Percentiles rank a stretch among this genome's conserved stretches.
Evolutionary conservation across 2,329 filamentous ascomycete genomes (phyloP).

Genomic region (Microdochium nivale): DNA sequence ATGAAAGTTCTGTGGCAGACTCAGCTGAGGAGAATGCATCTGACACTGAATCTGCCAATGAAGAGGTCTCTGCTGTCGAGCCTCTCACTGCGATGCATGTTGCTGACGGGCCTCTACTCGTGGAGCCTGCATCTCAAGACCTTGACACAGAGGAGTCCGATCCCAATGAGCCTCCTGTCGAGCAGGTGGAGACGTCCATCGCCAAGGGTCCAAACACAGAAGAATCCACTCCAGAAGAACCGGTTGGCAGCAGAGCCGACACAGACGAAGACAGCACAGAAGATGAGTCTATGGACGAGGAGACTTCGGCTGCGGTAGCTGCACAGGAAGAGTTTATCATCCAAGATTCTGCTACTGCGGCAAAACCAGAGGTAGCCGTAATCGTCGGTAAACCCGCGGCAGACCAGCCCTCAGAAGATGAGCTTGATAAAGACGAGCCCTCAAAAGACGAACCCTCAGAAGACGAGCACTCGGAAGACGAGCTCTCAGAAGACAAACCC

Average conservation of each 20-base stretch:
- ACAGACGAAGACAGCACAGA: too few relatives aligned
- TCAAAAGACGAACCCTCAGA: slow-evolving; percentile 1
- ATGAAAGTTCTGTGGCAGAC: too few relatives aligned
- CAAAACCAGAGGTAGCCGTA: too few relatives aligned
- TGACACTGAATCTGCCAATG: slow-evolving; percentile 3
- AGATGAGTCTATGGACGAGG: slow-evolving; percentile 1
- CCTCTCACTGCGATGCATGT: slow-evolving; percentile 3
- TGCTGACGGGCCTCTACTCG: not conserved
- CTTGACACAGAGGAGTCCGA: not conserved
- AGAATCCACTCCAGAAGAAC: too few relatives aligned
- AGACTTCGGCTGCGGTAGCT: not conserved
- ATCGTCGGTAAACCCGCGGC: not conserved
- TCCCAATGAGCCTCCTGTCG: not conserved
- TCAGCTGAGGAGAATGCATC: not conserved
- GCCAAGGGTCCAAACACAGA: too few relatives aligned
- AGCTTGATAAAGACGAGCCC: not conserved
- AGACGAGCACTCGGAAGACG: too few relatives aligned
- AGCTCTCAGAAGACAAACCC: not conserved
- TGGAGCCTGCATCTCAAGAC: not conserved
- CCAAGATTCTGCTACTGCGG: not conserved
- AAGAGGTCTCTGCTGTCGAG: slow-evolving; percentile 1
- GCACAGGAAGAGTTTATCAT: slow-evolving; percentile 3
- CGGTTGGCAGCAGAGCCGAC: too few relatives aligned
- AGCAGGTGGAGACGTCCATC: slow-evolving; percentile 4
- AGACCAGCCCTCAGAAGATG: slow-evolving; percentile 3